Base-by-base conservation (phyloP, 2,329 filamentous ascomycete species). In the Arthrobotrys sinensis region DNA sequence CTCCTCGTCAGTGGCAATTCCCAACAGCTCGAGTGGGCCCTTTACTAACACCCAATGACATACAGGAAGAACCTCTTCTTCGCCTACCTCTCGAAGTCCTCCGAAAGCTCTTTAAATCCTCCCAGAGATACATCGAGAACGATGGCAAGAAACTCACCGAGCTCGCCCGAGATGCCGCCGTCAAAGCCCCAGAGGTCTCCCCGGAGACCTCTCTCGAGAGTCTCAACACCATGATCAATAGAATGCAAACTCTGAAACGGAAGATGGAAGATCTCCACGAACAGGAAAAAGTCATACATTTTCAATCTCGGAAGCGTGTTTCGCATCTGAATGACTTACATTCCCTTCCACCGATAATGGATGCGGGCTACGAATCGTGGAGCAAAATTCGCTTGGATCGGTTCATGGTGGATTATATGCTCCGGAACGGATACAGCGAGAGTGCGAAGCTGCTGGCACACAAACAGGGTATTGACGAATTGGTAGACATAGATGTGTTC, bases 351-450 rank as follows among this genome's bases (percentile, higher is more conserved):
- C 92, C 90, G 78, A 87, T 97, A 79, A 92, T 93, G 65, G 96
- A 99, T 83, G 93, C 97, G 81, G 93, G 93, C 83, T 99, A 98
- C 85, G 95, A 98, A 83, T 87, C 89, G 72, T 99, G 96, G 96
- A 93, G 92, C 78, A 89, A 93, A 68, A 89, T 89, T 45, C 88
- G 96, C 21, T 87, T 99, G 52, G 92, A 97, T 84, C 88, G 96
- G 16, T 86, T 98, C 73, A 85, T 99, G 57, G 92, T 97, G n/a
- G 96, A 99, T 83, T 97, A 97, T 84, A 88, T 99, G 80, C 86
- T 98, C 60, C 89, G 96, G 7, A 91, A 91, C 78, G 95, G 95
- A 2, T 97, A 95, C 83, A 89, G 89, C 16, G 89, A 92, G 21
- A 96, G 91, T 81, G 96, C 96, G 1, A 88, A 87, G 60, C 89